Evolutionary conservation across 441 rosid species (phyloP), one percentile per base, ranked within the genome.

Genomic region (Corymbia citriodora): DNA sequence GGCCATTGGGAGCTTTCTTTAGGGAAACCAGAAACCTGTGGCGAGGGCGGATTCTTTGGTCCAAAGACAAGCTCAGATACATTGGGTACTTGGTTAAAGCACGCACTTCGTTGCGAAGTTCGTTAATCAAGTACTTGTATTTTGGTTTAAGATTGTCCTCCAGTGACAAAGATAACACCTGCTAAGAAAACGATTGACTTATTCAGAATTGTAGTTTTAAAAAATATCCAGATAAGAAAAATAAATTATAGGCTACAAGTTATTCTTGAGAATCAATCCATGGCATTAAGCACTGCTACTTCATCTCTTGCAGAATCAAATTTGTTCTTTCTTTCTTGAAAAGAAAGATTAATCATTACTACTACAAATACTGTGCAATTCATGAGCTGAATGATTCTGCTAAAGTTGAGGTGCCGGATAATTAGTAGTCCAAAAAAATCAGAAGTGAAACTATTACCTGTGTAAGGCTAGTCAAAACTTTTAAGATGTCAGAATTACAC

Each of bases 1-100:
- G 99, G 82, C 98, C 99, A 92, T 96, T 95, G 18, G 97, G 97
- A 89, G 96, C 99, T 93, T 97, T 98, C 94, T 98, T 96, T 88
- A 98, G 93, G 92, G 97, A 89, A 91, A 98, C 97, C 94, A 97
- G 94, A 95, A 96, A 98, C 87, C 92, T 95, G 83, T 98, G 99
- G 40, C 99, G 99, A 13, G 99, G 99, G n/a, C 98, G 97, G 93
- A 98, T 98, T 94, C 99, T 96, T 93, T 97, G 98, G 87, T 96
- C 97, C 93, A 98, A 89, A 54, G 99, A 98, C 93, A 98, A 94
- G 95, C 99, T 98, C 90, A 97, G 93, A 93, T 96, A 98, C 94
- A 88, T 95, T 13, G 99, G 99, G 91, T 96, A 96, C 91, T 96
- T 96, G 49, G 99, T 96, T 95, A 98, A 92, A 83, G 97, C 96